Evolutionary conservation across 2,329 filamentous ascomycete genomes (phyloP), one percentile per base, ranked within the genome.

Genomic region (Aureobasidium sp.): DNA sequence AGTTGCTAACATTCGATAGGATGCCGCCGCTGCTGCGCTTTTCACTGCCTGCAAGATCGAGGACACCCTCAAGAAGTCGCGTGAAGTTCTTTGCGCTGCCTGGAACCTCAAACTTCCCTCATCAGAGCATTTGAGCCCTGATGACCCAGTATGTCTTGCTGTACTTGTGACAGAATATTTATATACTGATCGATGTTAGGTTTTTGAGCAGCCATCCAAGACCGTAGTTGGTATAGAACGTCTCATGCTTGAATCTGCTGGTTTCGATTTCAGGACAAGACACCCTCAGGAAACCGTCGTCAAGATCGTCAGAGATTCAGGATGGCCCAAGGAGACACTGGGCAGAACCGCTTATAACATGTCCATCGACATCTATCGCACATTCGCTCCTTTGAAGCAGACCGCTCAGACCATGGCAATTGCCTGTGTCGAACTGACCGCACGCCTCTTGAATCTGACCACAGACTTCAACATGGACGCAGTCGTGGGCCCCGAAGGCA

Each of bases 11-110:
- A 5, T 17, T 37, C 66, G 76, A 34, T 42, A 90, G 74, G 93
- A 97, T 72, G 92, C 91, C 1, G 91, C 93, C 0, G 84, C 94
- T 7, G 91, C 94, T 0, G 88, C 91, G 27, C 79, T 99, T 9
- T 93, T 97, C 70, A 89, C 92, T 2, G 92, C 92, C 2, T 97
- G 93, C 80, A 99, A 99, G 78, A 91, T 95, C 50, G 94, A 99
- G 75, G 94, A 99, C 74, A 99, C 94, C 0, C 84, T 97, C 67
- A 99, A 99, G 77, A 97, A 97, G 78, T 96, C 91, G 3, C 86
- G 85, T 63, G 94, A 99, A 66, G 95, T 99, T 64, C 80, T 97
- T 17, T 95, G 91, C 63, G 91, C 92, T 0, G 88, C 90, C 27
- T 91, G 93, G 76, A 97, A 96, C 71, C 78, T 96, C 41, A 94